Base-by-base conservation (phyloP, 202 grass and related monocot species). In the Digitaria exilis region DNA sequence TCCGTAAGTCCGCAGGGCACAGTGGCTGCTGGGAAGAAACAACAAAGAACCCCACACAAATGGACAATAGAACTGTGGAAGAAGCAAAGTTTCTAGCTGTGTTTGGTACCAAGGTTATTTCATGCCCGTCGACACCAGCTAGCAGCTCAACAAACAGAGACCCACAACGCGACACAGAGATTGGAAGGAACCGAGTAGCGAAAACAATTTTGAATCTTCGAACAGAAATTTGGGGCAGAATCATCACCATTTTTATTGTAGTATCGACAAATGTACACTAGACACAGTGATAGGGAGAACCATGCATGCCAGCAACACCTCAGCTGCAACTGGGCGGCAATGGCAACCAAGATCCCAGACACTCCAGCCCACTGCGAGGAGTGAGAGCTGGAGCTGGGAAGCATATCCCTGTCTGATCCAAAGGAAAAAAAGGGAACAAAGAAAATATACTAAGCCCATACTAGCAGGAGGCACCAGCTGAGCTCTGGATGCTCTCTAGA, bases 401-500 rank as follows among this genome's bases (percentile, higher is more conserved):
- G 51, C 84, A 76, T 70, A 69, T 76, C 62, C 43, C 9, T 41
- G 48, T 73, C 57, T 67, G 56, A 80, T 83, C 73, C 55, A 44
- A 55, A 62, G 0, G n/a, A n/a, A n/a, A 76, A 69, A 84, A 58
- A 9, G 31, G 28, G 45, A 0, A 39, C 19, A 13, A 58, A 28
- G 77, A 39, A 62, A 46, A 71, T 9, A 71, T 69, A n/a, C n/a
- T n/a, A n/a, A n/a, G n/a, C n/a, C n/a, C n/a, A n/a, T n/a, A n/a
- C n/a, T n/a, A n/a, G n/a, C n/a, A n/a, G n/a, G n/a, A n/a, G n/a
- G n/a, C n/a, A n/a, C 68, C 68, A 79, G 88, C 79, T 86, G 88
- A 90, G 79, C 79, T 86, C 54, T 58, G 73, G 50, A 37, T 67
- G 78, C 88, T 82, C 73, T 50, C 28, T 59, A 77, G 56, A 78